phyloP scores from a whole-genome alignment of 331 rosid species.

The Acacia concinna region DNA sequence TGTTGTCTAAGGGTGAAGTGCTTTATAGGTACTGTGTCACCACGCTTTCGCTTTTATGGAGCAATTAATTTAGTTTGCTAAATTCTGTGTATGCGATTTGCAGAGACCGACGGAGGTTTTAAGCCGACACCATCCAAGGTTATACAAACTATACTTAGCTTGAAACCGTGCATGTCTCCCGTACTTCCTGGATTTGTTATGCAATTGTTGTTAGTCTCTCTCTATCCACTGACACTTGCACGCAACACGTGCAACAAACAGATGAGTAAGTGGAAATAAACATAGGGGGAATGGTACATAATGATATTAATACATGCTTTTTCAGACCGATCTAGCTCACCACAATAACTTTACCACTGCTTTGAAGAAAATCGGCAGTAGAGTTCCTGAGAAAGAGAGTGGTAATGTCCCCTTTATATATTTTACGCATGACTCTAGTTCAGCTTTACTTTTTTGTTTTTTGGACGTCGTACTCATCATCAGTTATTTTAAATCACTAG shows the following conservation, averaged over 20 bases:
- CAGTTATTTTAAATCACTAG: constrained; percentile 31
- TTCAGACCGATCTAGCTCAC: constrained; percentile 63
- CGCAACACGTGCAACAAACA: neutral
- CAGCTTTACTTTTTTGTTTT: neutral
- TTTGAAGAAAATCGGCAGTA: constrained; percentile 54
- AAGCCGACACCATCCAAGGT: constrained; percentile 66
- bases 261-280: neutral
- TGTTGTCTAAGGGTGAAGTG: constrained; percentile 67
- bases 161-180: neutral
- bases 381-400: constrained; percentile 36
- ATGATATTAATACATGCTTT: constrained; percentile 18
- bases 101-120: constrained; percentile 76
- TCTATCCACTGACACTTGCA: neutral
- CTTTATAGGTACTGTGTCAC: constrained; percentile 49
- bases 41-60: neutral
- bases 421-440: neutral
- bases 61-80: neutral
- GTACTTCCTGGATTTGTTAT: neutral
- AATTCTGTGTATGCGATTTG: constrained; percentile 26
- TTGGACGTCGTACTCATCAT: constrained; percentile 22
- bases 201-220: neutral
- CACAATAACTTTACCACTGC: constrained; percentile 51
- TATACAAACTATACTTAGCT: constrained; percentile 9
- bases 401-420: constrained; percentile 33
- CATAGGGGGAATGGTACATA: neutral